Evolutionary conservation across 257 asterid species (phyloP), one percentile per base, ranked within the genome.

Genomic region (Agastache rugosa): DNA sequence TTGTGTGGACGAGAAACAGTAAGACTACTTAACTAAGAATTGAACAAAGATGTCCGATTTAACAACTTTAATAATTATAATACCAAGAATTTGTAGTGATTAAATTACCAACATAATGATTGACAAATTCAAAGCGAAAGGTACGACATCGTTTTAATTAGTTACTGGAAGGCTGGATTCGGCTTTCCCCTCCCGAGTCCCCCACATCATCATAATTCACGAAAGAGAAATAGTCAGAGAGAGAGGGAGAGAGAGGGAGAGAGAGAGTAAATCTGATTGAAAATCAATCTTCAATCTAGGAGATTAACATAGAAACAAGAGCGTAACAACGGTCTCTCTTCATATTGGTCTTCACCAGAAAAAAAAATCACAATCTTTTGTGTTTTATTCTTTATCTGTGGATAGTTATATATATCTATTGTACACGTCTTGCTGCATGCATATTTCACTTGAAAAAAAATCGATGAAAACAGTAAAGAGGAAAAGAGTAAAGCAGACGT

Each of bases 401-500:
- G 58, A 47, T 76, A 37, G 17, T 67, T 37, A 64, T 66, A 69
- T 42, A 75, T 17, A 59, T 20, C n/a, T 31, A 1, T 29, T 37
- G 65, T 65, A 77, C 76, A 80, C 79, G 83, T 76, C 80, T 71
- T 54, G 42, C 37, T 72, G 79, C 85, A 83, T 77, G 87, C 77
- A 71, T 31, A 11, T 72, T 63, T 37, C 62, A 22, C 71, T 16
- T 61, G 67, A 27, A 54, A 56, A 48, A 39, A 8, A 39, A 8
- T 39, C 37, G 73, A 87, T 80, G 92, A 76, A 53, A 59, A 80
- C 61, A 84, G 81, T 50, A 71, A 73, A 81, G 82, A 31, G 63
- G 88, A 79, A 75, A 86, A 85, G 88, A 81, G 83, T 72, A 48
- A 72, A 78, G 63, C 72, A 67, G 63, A 45, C 79, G 79, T 83